Percentiles rank a stretch among this genome's conserved stretches.
phyloP scores from a whole-genome alignment of 441 rosid genomes.

The Pelargonium citronellum region DNA sequence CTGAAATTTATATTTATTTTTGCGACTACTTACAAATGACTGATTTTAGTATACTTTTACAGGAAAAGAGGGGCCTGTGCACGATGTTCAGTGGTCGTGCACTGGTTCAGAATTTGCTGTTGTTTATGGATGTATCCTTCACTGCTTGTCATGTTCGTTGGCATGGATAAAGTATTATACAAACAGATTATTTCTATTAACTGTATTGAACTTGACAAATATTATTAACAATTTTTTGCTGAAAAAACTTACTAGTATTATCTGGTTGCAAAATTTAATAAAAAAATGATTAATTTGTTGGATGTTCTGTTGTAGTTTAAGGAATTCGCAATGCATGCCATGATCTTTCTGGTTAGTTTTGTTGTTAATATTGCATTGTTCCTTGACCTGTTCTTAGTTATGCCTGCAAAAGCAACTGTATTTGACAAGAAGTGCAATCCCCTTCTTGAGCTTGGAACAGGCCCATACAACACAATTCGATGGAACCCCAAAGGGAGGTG shows the following conservation, averaged over 20 bases:
- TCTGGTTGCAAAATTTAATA: no score
- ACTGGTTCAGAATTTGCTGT: slow-evolving; percentile 89
- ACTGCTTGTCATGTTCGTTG: not conserved
- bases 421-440: slow-evolving; percentile 87
- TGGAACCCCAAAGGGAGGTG: slow-evolving; percentile 95
- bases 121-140: slow-evolving; percentile 97
- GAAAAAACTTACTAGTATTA: no score
- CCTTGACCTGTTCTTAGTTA: slow-evolving; percentile 59
- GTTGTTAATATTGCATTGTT: slow-evolving; percentile 20
- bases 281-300: no score
- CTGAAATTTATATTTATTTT: not conserved
- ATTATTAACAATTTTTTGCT: no score
- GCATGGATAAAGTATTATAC: not conserved
- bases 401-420: slow-evolving; percentile 84
- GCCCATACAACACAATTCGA: slow-evolving; percentile 82
- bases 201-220: not conserved
- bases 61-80: slow-evolving; percentile 96
- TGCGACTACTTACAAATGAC: slow-evolving; percentile 15
- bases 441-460: slow-evolving; percentile 71
- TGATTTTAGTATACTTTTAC: slow-evolving; percentile 31
- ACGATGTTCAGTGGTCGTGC: slow-evolving; percentile 90
- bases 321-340: no score
- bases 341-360: slow-evolving; percentile 16
- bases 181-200: no score
- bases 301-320: not conserved